These are phyloP conservation scores for Candida saitoana DNA, from an alignment of 805 yeast species.

Conservation along the genomic window DNA sequence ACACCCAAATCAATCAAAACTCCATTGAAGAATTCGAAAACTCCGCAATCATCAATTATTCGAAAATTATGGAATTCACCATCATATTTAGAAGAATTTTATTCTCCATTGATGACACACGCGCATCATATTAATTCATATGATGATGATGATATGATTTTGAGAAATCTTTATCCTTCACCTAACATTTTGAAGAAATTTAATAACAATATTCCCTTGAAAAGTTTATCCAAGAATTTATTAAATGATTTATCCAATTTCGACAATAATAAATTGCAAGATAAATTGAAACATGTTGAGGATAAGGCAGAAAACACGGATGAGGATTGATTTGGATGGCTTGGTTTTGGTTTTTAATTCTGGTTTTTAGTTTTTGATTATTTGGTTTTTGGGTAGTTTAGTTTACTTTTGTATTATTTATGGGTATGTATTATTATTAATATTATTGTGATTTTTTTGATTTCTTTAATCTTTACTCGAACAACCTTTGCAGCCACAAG, in stretches of 20 bases:
- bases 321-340: not conserved
- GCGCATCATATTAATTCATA: constrained; percentile 20
- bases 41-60: constrained; percentile 44
- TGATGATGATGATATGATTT: constrained; percentile 45
- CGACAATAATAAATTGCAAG: not conserved
- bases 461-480: constrained; percentile 59
- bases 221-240: constrained; percentile 11
- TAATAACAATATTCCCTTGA: constrained; percentile 4
- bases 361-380: not conserved
- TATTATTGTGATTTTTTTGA: not conserved
- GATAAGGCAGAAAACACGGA: constrained; percentile 1
- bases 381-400: not conserved
- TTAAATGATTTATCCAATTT: constrained; percentile 4
- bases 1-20: constrained; percentile 37
- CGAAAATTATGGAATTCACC: constrained; percentile 64
- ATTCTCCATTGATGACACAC: constrained; percentile 34
- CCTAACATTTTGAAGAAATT: constrained; percentile 1
- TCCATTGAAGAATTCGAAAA: constrained; percentile 32
- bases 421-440: not conserved
- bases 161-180: constrained; percentile 34
- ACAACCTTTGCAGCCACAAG: constrained; percentile 86
- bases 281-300: not conserved
- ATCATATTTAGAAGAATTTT: constrained; percentile 62
- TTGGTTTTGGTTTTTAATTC: not conserved
- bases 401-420: constrained; percentile 1